Base-by-base conservation (phyloP, 1,284 basidiomycete genomes). In the Ceratobasidium sp. region DNA sequence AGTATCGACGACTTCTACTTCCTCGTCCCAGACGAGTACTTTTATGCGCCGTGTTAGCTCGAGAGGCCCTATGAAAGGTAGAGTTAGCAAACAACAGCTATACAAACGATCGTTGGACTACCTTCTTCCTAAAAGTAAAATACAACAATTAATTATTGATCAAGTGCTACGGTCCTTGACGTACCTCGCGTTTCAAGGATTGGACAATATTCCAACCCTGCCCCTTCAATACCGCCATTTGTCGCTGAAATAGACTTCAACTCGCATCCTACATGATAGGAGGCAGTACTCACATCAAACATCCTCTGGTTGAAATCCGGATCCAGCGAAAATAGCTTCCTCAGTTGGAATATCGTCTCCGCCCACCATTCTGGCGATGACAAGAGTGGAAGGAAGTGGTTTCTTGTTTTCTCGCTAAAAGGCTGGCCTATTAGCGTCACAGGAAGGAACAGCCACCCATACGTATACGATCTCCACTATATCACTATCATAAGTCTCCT, bases 161-260 rank as follows among this genome's bases (percentile, higher is more conserved):
- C 4, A 38, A 38, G 35, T 38, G 35, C 11, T 38, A 38, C 35
- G 11, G 11, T n/a, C 2, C 23, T 13, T 38, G 35, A 82, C 91
- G 82, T 76, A 93, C 92, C 16, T 83, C 79, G 78, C 92, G 89
- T 76, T 87, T 89, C 57, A 98, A 82, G 8, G 91, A 92, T 79
- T 96, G 91, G 1, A 96, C 87, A 41, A 97, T 89, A 77, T 95
- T 96, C 87, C 90, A 94, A 4, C 93, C 95, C 80, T 98, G 95
- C 2, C 95, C 95, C 80, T 96, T 95, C 76, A 97, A 89, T 7
- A 97, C 92, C 44, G 92, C 91, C 76, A 97, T 84, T 86, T 97
- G 95, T 76, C 91, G 85, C 89, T 93, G 76, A 16, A 76, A 26
- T 50, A 49, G 8, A 18, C 13, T 38, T 70, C n/a, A 70, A 23